These are phyloP conservation scores for Ambrosia hybrid DNA, from an alignment of 140 eudicot genomes.

Conservation along the genomic window DNA sequence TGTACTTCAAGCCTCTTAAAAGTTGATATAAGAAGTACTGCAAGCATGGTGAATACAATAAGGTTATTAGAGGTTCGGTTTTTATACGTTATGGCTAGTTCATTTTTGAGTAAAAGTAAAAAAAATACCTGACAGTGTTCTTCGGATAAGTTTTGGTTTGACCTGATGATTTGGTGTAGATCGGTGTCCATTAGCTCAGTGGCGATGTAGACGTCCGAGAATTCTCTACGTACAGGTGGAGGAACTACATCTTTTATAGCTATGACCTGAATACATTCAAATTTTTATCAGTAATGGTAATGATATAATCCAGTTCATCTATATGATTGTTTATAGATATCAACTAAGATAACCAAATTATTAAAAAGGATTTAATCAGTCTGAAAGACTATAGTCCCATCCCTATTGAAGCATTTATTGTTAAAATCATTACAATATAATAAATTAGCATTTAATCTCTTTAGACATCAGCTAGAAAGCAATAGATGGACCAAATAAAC, in stretches of 20 bases:
- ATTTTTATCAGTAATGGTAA: slow-evolving; percentile 9
- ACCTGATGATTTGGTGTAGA: slow-evolving; percentile 81
- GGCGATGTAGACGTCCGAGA: slow-evolving; percentile 76
- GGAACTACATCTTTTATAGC: slow-evolving; percentile 73
- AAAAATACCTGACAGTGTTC: slow-evolving; percentile 76
- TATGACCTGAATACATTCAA: slow-evolving; percentile 46
- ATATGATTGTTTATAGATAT: background rate
- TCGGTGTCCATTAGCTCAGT: slow-evolving; percentile 89
- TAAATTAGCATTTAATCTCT: no score
- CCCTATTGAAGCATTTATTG: background rate
- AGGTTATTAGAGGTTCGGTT: slow-evolving; percentile 4
- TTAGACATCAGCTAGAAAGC: no score
- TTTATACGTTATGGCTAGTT: background rate
- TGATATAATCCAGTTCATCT: background rate
- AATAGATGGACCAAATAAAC: background rate
- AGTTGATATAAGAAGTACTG: slow-evolving; percentile 91
- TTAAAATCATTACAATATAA: background rate
- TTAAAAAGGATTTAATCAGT: background rate
- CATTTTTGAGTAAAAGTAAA: background rate
- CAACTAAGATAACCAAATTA: background rate
- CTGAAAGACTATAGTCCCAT: no score
- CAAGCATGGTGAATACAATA: slow-evolving; percentile 13
- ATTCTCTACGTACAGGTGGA: slow-evolving; percentile 66
- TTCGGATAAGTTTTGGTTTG: slow-evolving; percentile 70
- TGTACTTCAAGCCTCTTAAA: slow-evolving; percentile 76